phyloP scores from a whole-genome alignment of 352 stramenopile species.

The Pythium phragmiticola region DNA sequence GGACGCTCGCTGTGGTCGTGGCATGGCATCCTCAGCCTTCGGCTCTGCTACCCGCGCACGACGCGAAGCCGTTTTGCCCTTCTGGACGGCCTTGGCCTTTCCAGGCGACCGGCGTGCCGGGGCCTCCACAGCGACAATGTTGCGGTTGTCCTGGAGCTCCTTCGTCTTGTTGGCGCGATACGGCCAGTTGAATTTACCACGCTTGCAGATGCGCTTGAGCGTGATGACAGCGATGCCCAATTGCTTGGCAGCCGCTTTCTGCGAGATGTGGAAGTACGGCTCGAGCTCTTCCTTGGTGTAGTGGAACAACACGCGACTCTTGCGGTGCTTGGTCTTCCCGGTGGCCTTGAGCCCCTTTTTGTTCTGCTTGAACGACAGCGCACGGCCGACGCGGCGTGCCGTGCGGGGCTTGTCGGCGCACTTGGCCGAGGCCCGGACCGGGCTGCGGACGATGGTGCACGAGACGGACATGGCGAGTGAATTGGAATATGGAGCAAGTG shows the following conservation, averaged over 20 bases:
- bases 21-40: not conserved
- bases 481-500: not conserved
- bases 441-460: slow-evolving; percentile 11
- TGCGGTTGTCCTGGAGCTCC: slow-evolving; percentile 15
- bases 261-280: slow-evolving; percentile 50
- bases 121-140: not conserved
- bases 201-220: slow-evolving; percentile 68
- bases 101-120: not conserved
- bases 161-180: slow-evolving; percentile 39
- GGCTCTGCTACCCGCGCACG: not conserved
- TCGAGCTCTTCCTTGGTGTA: slow-evolving; percentile 36
- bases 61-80: not conserved
- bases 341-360: slow-evolving; percentile 11
- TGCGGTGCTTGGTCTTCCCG: slow-evolving; percentile 31
- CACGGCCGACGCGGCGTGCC: slow-evolving; percentile 20
- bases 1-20: not conserved
- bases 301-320: slow-evolving; percentile 47
- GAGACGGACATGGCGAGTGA: slow-evolving; percentile 17
- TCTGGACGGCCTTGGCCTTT: slow-evolving; percentile 10
- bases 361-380: slow-evolving; percentile 23
- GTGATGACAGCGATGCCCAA: slow-evolving; percentile 58
- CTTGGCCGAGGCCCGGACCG: slow-evolving; percentile 17
- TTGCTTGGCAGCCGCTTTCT: slow-evolving; percentile 40
- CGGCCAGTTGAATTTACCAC: slow-evolving; percentile 52
- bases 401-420: slow-evolving; percentile 9